Evolutionary conservation across 257 asterid species (phyloP).

Genomic region (Cruciata laevipes): DNA sequence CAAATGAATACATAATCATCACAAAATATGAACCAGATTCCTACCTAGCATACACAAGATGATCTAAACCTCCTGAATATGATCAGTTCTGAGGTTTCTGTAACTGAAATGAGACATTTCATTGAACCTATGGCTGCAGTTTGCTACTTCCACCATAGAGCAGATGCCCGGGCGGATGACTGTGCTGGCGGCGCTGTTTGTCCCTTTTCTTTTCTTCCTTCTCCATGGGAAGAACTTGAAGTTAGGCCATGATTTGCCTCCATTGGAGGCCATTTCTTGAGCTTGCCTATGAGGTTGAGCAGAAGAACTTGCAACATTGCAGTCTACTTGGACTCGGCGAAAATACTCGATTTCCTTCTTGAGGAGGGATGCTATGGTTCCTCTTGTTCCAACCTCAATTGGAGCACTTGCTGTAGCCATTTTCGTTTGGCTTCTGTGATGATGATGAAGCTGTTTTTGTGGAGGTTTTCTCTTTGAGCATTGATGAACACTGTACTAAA

Average conservation of each 20-base stretch:
- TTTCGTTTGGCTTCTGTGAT: slow-evolving; percentile 14
- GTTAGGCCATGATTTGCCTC: slow-evolving; percentile 42
- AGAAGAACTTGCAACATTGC: slow-evolving; percentile 19
- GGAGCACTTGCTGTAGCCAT: slow-evolving; percentile 33
- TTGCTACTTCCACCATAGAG: slow-evolving; percentile 37
- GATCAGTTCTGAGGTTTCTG: slow-evolving; percentile 53
- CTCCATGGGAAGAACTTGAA: slow-evolving; percentile 50
- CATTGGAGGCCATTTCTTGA: slow-evolving; percentile 25
- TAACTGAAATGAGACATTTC: slow-evolving; percentile 51
- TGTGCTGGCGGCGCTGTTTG: slow-evolving; percentile 23
- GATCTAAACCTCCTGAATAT: slow-evolving; percentile 43
- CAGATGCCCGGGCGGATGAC: slow-evolving; percentile 39
- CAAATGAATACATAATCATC: background rate
- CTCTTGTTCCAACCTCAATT: slow-evolving; percentile 63
- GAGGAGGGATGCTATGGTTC: slow-evolving; percentile 77
- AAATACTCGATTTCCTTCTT: slow-evolving; percentile 80
- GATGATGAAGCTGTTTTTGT: slow-evolving; percentile 14
- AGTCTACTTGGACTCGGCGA: slow-evolving; percentile 35
- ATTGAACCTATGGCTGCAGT: slow-evolving; percentile 20
- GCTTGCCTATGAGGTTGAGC: slow-evolving; percentile 23
- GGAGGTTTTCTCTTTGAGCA: slow-evolving; percentile 20
- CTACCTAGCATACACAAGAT: background rate
- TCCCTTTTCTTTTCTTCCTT: slow-evolving; percentile 46
- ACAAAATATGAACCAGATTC: background rate
- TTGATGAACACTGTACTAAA: slow-evolving; percentile 16